Evolutionary conservation across 164 flowering plant genomes (phyloP), one percentile per base, ranked within the genome.

Genomic region (Houttuynia cordata): DNA sequence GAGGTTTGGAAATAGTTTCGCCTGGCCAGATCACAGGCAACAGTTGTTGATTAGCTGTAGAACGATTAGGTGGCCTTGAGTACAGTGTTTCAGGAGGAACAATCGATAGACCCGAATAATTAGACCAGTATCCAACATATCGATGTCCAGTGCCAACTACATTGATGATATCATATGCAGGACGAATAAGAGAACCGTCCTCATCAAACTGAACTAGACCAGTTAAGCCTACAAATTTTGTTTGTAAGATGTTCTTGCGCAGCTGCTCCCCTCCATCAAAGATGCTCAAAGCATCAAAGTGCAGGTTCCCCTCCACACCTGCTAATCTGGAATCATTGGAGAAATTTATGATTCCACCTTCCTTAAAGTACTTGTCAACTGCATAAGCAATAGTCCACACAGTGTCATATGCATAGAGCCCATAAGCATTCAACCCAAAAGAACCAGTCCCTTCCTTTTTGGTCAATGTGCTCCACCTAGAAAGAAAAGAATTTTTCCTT

Each of bases 351-450:
- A 61, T 65, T 24, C 96, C 92, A 42, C 94, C 96, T 50, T 81
- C 73, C 41, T 80, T 68, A 8, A 90, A 78, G 64, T 79, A 87
- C 13, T 74, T 70, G 63, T 85, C 79, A 60, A 93, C 41, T 20
- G 99, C 99, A 72, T 70, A 85, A 69, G 99, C 94, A 68, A 82
- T 56, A 56, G 81, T 41, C 90, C 86, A 83, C 22, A 88, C 86
- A 42, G 86, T 74, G 70, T 88, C 92, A 75, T 88, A 88, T 18
- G 96, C 96, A 74, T 82, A 80, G 7, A 83, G 74, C 14, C 86
- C 96, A 67, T 82, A 86, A 57, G 82, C 63, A 69, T 79, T 76
- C 56, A 93, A 59, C 51, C 97, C 91, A 52, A 78, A 52, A 30
- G 89, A 73, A 17, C 76, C 80, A 50, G 23, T 8, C n/a, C 60